Percentiles rank a stretch among this genome's conserved stretches.
These are phyloP conservation scores for Neospermospora avenae DNA, from an alignment of 2,329 filamentous ascomycete genomes.

Conservation along the genomic window DNA sequence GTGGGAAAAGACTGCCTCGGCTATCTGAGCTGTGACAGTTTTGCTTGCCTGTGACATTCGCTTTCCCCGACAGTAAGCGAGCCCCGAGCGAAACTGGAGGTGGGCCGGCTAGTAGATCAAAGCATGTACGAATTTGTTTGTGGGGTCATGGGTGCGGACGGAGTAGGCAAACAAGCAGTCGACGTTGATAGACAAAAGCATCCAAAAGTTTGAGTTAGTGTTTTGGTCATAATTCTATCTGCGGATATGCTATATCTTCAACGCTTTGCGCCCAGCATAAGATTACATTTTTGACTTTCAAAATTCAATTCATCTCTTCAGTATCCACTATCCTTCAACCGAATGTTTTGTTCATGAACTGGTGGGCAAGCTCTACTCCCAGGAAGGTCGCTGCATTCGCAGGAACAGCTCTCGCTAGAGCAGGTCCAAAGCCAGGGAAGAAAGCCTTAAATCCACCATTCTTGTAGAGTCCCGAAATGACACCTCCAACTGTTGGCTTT, in stretches of 20 bases:
- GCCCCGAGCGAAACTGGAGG: too few species aligned
- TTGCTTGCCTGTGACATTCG: too few species aligned
- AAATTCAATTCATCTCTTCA: neutral
- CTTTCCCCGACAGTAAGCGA: too few species aligned
- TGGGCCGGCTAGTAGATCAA: too few species aligned
- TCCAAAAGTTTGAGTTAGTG: too few species aligned
- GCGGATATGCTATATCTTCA: neutral
- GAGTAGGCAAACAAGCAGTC: neutral
- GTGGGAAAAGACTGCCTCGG: too few species aligned
- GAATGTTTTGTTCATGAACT: slow-evolving; percentile 76
- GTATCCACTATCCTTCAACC: slow-evolving; percentile 36
- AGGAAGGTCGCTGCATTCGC: slow-evolving; percentile 96
- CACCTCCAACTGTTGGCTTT: slow-evolving; percentile 73
- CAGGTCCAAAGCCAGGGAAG: slow-evolving; percentile 94
- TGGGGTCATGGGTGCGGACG: neutral
- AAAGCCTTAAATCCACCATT: slow-evolving; percentile 85
- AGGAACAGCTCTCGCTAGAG: slow-evolving; percentile 86
- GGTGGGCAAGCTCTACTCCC: slow-evolving; percentile 79
- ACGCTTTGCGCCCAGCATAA: slow-evolving; percentile 2
- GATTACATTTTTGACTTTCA: neutral
- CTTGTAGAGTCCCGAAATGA: slow-evolving; percentile 78
- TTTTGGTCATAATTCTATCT: slow-evolving; percentile 1
- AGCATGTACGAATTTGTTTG: too few species aligned
- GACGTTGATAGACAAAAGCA: neutral
- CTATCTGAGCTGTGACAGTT: too few species aligned